Evolutionary conservation across 768 basidiomycete genomes (phyloP).

Genomic region (Pleurotus eryngii): DNA sequence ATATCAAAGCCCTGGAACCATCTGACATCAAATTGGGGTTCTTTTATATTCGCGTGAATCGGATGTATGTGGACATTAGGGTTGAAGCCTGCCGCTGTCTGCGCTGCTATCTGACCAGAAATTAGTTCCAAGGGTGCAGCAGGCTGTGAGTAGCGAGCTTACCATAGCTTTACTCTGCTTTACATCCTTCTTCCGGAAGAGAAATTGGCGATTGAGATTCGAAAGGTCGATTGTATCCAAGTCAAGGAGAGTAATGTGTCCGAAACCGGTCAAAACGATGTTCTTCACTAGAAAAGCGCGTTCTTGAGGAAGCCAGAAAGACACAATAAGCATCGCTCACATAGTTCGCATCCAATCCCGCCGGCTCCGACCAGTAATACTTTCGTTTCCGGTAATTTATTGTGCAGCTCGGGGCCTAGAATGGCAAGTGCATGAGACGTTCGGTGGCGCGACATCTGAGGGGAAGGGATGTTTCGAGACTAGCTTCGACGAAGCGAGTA

Average conservation of each 20-base stretch:
- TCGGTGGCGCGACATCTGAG: conserved; percentile 29
- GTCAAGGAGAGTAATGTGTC: conserved; percentile 88
- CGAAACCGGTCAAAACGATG: conserved; percentile 89
- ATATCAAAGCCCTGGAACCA: conserved; percentile 93
- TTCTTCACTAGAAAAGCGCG: conserved; percentile 74
- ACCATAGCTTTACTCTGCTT: conserved; percentile 95
- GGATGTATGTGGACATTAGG: conserved; percentile 85
- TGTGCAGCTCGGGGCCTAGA: conserved; percentile 69
- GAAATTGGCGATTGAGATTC: conserved; percentile 94
- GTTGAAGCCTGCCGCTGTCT: conserved; percentile 81
- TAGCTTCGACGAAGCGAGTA: no score
- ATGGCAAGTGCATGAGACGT: conserved; percentile 71
- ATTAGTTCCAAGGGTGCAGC: neutral
- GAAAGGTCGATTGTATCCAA: conserved; percentile 98
- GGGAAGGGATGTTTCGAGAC: no score
- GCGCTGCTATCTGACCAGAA: conserved; percentile 65
- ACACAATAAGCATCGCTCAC: conserved; percentile 41
- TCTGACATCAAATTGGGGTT: conserved; percentile 78
- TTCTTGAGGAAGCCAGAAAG: neutral
- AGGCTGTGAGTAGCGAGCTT: conserved; percentile 18
- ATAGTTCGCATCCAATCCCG: conserved; percentile 94
- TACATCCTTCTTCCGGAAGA: conserved; percentile 96
- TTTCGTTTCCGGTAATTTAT: conserved; percentile 55
- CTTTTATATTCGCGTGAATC: conserved; percentile 95
- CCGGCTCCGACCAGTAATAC: conserved; percentile 93